Conservation (phyloP, 202 grass and related monocot genomes). For the Schoenoplectus triqueter region DNA sequence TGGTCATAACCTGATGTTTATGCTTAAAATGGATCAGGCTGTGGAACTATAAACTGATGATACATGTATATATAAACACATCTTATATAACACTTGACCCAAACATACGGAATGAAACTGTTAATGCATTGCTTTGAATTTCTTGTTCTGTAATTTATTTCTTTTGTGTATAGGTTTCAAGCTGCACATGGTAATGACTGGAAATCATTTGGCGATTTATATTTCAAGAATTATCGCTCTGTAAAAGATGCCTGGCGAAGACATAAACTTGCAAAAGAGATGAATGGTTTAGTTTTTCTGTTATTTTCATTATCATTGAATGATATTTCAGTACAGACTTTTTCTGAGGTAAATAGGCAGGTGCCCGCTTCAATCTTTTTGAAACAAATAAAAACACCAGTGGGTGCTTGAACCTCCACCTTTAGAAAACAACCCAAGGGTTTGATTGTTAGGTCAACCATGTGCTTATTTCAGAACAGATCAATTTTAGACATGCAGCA, state of each 20-base stretch:
- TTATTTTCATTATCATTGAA: slow-evolving; percentile 3
- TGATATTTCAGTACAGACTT: not conserved
- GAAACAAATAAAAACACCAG: too few relatives aligned
- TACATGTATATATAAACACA: not conserved
- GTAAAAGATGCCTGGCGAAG: slow-evolving; percentile 88
- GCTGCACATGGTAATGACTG: slow-evolving; percentile 51
- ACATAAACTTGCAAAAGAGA: slow-evolving; percentile 54
- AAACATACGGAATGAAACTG: not conserved
- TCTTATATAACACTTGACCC: not conserved
- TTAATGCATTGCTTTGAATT: slow-evolving; percentile 2
- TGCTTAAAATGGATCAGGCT: slow-evolving; percentile 7
- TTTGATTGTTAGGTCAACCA: too few relatives aligned
- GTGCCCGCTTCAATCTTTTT: too few relatives aligned
- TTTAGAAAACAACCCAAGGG: too few relatives aligned
- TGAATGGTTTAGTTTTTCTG: slow-evolving; percentile 41
- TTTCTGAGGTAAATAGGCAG: too few relatives aligned
- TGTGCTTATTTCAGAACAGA: not conserved
- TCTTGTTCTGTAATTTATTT: not conserved
- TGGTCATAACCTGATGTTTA: slow-evolving; percentile 3
- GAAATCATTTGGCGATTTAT: slow-evolving; percentile 51
- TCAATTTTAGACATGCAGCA: not conserved
- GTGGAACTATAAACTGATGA: not conserved
- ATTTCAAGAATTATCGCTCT: slow-evolving; percentile 55
- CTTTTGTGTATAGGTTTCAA: slow-evolving; percentile 50
- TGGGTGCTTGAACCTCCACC: too few relatives aligned